Evolutionary conservation across 2,329 filamentous ascomycete species (phyloP).

Genomic region (Fusarium sp.): DNA sequence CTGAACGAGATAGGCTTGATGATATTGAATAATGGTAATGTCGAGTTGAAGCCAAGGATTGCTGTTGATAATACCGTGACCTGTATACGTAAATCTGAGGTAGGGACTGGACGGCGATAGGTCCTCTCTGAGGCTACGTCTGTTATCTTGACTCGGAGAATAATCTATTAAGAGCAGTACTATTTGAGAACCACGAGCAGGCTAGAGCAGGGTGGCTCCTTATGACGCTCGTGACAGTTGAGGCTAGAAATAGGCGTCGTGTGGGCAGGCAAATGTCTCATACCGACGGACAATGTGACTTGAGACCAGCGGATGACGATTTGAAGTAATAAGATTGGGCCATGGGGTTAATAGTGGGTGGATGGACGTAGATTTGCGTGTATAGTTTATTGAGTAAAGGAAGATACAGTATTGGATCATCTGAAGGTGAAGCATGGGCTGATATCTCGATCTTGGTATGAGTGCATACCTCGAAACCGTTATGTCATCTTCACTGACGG

Average conservation of each 20-base stretch:
- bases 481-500: constrained; percentile 1
- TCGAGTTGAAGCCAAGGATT: constrained; percentile 27
- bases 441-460: constrained; percentile 26
- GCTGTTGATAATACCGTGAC: not conserved
- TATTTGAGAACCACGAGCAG: not conserved
- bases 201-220: not conserved
- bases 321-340: not conserved
- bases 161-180: not conserved
- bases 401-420: constrained; percentile 18
- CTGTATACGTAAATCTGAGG: not conserved
- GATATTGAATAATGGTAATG: constrained; percentile 50
- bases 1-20: constrained; percentile 26
- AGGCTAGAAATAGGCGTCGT: constrained; percentile 2
- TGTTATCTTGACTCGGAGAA: not conserved
- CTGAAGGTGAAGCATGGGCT: constrained; percentile 25
- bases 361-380: not conserved
- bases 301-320: constrained; percentile 31
- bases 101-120: not conserved
- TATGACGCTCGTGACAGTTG: constrained; percentile 34
- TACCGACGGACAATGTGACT: constrained; percentile 38
- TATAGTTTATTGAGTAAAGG: not conserved
- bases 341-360: constrained; percentile 9
- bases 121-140: not conserved
- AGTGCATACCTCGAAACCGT: not conserved
- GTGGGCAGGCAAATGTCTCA: constrained; percentile 31